Percentiles rank a stretch among this genome's conserved stretches.
Evolutionary conservation across 805 yeast genomes (phyloP).

Genomic region (Teunomyces kruisii): DNA sequence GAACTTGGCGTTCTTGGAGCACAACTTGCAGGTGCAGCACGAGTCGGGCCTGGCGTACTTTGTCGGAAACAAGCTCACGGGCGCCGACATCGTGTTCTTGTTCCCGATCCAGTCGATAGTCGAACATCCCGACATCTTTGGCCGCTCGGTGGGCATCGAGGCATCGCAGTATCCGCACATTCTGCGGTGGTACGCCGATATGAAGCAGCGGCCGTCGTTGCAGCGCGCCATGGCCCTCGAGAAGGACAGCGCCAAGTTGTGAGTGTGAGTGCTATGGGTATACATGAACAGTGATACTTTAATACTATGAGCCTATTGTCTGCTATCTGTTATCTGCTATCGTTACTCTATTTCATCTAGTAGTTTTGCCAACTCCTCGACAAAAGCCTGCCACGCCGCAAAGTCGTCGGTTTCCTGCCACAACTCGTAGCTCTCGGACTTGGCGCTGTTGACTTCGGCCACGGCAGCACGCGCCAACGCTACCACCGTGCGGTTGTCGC

Average conservation of each 20-base stretch:
- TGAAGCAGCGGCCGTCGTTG: neutral
- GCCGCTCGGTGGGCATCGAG: neutral
- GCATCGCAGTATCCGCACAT: neutral
- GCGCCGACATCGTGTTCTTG: conserved; percentile 38
- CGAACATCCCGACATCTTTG: neutral
- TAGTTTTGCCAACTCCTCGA: neutral
- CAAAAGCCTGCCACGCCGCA: neutral
- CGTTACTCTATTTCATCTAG: no score
- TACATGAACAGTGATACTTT: no score
- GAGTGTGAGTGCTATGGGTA: no score
- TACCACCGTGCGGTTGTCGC: neutral
- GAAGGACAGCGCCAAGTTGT: neutral
- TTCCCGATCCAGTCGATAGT: conserved; percentile 26
- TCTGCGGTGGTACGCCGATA: neutral
- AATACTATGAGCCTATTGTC: no score
- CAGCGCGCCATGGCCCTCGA: neutral
- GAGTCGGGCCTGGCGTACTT: conserved; percentile 18
- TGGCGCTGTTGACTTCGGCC: neutral
- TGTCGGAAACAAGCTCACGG: conserved; percentile 37
- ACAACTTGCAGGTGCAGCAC: conserved; percentile 23
- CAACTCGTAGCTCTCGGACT: neutral
- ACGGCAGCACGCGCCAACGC: neutral
- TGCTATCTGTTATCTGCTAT: no score
- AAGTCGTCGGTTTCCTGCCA: neutral
- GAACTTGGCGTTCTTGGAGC: conserved; percentile 29